Percentiles rank a stretch among this genome's conserved stretches.
These are phyloP conservation scores for Ilyonectria destructans DNA, from an alignment of 2,329 filamentous ascomycete species.

Conservation along the genomic window DNA sequence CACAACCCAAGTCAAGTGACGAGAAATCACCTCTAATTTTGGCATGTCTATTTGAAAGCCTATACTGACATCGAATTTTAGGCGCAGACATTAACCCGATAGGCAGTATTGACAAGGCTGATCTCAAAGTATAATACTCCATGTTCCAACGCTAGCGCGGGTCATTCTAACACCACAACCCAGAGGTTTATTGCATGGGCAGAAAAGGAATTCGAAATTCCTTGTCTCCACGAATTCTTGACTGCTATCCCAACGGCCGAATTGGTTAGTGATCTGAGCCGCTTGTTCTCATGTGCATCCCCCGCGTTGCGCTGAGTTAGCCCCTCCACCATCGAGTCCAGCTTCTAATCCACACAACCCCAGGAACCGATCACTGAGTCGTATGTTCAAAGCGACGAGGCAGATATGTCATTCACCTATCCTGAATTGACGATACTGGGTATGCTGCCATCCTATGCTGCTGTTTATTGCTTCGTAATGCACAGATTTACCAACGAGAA, in stretches of 20 bases:
- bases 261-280: slow-evolving; percentile 44
- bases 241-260: slow-evolving; percentile 71
- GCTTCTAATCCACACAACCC: background rate
- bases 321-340: background rate
- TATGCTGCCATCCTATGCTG: background rate
- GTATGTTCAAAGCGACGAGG: slow-evolving; percentile 57
- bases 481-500: background rate
- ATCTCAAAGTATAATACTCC: slow-evolving; percentile 64
- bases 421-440: slow-evolving; percentile 55
- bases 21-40: background rate
- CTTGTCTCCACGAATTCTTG: slow-evolving; percentile 76
- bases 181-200: slow-evolving; percentile 75
- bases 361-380: slow-evolving; percentile 57
- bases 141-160: background rate
- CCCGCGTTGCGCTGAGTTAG: background rate
- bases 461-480: background rate
- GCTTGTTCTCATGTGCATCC: background rate
- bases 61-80: slow-evolving; percentile 42
- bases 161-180: background rate
- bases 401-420: slow-evolving; percentile 63
- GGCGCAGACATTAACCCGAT: slow-evolving; percentile 59
- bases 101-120: slow-evolving; percentile 66
- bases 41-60: background rate
- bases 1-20: slow-evolving; percentile 25
- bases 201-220: slow-evolving; percentile 69